Base-by-base conservation (phyloP, 1,284 basidiomycete genomes). In the Ceratobasidium sp. region DNA sequence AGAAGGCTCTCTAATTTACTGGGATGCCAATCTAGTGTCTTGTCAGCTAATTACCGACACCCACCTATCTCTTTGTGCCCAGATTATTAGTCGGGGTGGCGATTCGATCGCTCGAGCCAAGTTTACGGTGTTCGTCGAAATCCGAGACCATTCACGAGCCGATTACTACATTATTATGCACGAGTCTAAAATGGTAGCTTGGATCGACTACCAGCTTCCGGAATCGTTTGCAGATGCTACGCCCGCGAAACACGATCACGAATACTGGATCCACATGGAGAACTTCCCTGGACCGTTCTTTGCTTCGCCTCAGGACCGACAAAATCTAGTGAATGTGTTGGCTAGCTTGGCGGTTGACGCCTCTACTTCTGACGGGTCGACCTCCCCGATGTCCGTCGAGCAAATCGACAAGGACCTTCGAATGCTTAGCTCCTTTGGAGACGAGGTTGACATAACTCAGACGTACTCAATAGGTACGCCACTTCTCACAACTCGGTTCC, bases 241-340 rank as follows among this genome's bases (percentile, higher is more conserved):
- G 7, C 6, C 46, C 13, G 46, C 71, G 22, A 64, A 65, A n/a
- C 71, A 74, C 25, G 71, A 74, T 13, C 49, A 74, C 46, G 71
- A 74, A 37, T 74, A 74, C 37, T 74, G 71, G 71, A 65, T 43
- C 2, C 71, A 74, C 37, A 74, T 74, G 61, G 71, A 74, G 40
- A 74, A 74, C 61, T 64, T 74, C 34, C 71, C 71, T 15, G 71
- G 46, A 8, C 71, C 71, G 8, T 44, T 32, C 32, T 74, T 65
- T 22, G 54, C 71, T 19, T 64, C 71, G 19, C 49, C 59, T 5
- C 9, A 40, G 15, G 71, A 74, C 37, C 44, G 49, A 40, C 71
- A 49, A 13, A 51, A 52, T 9, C 44, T 74, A 34, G 37, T 64
- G 34, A 44, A 74, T 19, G 71, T 74, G 11, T 25, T 74, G 29